Evolutionary conservation across 2,329 filamentous ascomycete species (phyloP).

Genomic region (Aureobasidium sp.): DNA sequence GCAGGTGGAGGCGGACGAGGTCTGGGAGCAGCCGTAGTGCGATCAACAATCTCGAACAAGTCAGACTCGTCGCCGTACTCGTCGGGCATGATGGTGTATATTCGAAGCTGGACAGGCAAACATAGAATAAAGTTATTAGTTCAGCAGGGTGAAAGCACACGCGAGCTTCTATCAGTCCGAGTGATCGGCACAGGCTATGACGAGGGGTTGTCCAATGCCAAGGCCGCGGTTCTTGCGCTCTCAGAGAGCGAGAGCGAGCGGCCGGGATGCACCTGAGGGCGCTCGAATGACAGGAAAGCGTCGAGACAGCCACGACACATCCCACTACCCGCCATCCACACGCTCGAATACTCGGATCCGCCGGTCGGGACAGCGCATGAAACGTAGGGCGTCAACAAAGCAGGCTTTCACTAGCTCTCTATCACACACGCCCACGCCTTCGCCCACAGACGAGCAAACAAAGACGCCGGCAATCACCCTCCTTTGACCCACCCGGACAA

Average conservation of each 20-base stretch:
- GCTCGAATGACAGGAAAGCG: conserved; percentile 1
- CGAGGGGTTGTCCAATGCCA: neutral
- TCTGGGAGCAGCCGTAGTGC: conserved; percentile 34
- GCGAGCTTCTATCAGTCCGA: neutral
- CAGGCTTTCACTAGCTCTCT: conserved; percentile 4
- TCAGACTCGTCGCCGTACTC: conserved; percentile 40
- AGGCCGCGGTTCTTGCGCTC: neutral
- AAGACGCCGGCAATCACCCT: conserved; percentile 1
- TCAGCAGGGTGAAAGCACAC: neutral
- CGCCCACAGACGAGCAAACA: conserved; percentile 5
- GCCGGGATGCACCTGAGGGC: neutral
- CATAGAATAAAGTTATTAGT: no score
- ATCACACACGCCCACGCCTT: neutral
- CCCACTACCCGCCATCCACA: neutral
- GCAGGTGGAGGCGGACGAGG: conserved; percentile 7
- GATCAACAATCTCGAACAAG: conserved; percentile 31
- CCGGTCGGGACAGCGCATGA: conserved; percentile 13
- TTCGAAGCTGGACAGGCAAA: neutral
- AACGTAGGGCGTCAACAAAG: conserved; percentile 3
- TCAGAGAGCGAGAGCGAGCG: neutral
- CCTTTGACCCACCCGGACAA: conserved; percentile 3
- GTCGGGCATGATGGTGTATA: conserved; percentile 35
- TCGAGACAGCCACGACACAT: neutral
- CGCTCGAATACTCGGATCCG: conserved; percentile 1
- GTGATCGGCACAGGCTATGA: neutral